Evolutionary conservation across 345 rosid species (phyloP).

Genomic region (Streptanthus diversifolius): DNA sequence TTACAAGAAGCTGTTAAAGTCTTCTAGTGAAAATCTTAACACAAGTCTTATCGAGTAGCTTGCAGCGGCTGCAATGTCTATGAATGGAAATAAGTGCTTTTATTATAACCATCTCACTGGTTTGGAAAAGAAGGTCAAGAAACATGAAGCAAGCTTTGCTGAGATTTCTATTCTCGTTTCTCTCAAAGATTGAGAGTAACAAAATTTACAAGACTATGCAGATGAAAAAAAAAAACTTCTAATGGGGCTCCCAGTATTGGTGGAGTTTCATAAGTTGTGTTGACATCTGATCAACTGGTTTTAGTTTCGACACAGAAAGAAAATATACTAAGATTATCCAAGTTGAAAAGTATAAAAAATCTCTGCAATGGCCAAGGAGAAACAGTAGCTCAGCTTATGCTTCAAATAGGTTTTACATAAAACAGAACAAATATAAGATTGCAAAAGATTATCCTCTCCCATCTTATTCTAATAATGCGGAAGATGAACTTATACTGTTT

Average conservation of each 20-base stretch:
- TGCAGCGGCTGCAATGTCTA: conserved; percentile 53
- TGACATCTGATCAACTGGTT: conserved; percentile 24
- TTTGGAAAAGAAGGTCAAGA: conserved; percentile 51
- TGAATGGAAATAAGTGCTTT: no score
- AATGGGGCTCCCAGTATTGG: conserved; percentile 40
- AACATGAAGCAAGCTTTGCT: conserved; percentile 35
- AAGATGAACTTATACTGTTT: conserved; percentile 56
- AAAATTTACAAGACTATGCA: conserved; percentile 29
- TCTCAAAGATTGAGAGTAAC: conserved; percentile 45
- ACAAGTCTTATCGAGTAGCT: conserved; percentile 57
- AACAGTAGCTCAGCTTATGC: conserved; percentile 40
- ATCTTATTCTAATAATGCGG: conserved; percentile 53
- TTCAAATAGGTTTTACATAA: conserved; percentile 57
- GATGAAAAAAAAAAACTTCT: conserved; percentile 12
- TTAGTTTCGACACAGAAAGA: no score
- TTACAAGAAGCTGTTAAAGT: conserved; percentile 49
- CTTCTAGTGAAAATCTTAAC: conserved; percentile 55
- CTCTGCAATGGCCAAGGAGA: conserved; percentile 47
- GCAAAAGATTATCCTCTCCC: conserved; percentile 90
- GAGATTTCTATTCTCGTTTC: conserved; percentile 51
- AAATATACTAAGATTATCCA: conserved; percentile 59
- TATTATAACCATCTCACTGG: conserved; percentile 57
- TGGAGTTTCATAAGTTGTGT: conserved; percentile 30
- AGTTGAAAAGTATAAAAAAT: conserved; percentile 63
- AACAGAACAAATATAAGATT: conserved; percentile 76